Conservation (phyloP, 2,329 filamentous ascomycete genomes). For the Catunica adiposa region DNA sequence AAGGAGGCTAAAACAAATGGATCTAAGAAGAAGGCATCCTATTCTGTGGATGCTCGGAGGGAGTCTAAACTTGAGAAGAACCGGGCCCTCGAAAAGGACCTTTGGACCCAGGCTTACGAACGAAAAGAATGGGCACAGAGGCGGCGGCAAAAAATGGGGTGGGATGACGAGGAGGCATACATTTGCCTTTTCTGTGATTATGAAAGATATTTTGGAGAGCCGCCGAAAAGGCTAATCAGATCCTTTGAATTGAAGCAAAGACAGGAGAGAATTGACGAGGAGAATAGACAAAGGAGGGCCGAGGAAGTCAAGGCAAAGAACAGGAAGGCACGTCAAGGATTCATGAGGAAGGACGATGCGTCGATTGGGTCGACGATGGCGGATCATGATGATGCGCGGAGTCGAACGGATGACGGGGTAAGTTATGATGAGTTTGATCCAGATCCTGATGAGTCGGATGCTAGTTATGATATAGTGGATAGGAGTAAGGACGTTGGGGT, state of each 20-base stretch:
- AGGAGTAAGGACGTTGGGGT: conserved; percentile 13
- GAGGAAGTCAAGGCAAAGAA: conserved; percentile 93
- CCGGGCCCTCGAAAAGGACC: conserved; percentile 31
- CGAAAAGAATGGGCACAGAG: conserved; percentile 64
- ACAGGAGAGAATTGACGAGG: conserved; percentile 63
- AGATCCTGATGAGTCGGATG: conserved; percentile 3
- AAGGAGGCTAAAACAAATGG: too few relatives aligned
- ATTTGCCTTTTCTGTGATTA: conserved; percentile 98
- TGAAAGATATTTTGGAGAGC: conserved; percentile 81
- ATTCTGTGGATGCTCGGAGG: too few relatives aligned
- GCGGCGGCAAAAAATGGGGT: conserved; percentile 55
- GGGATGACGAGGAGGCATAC: conserved; percentile 54
- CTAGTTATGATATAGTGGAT: neutral
- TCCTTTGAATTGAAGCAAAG: conserved; percentile 92
- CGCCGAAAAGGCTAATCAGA: conserved; percentile 68
- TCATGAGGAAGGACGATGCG: neutral
- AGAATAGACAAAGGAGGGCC: conserved; percentile 67
- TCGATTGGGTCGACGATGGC: neutral
- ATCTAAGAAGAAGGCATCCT: too few relatives aligned
- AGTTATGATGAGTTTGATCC: conserved; percentile 7
- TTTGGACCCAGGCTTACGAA: conserved; percentile 57
- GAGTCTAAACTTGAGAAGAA: too few relatives aligned
- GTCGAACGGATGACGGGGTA: neutral
- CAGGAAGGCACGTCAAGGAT: conserved; percentile 63
- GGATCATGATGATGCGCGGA: neutral